These are phyloP conservation scores for Glycine latifolia DNA, from an alignment of 306 rosid species.

Conservation along the genomic window DNA sequence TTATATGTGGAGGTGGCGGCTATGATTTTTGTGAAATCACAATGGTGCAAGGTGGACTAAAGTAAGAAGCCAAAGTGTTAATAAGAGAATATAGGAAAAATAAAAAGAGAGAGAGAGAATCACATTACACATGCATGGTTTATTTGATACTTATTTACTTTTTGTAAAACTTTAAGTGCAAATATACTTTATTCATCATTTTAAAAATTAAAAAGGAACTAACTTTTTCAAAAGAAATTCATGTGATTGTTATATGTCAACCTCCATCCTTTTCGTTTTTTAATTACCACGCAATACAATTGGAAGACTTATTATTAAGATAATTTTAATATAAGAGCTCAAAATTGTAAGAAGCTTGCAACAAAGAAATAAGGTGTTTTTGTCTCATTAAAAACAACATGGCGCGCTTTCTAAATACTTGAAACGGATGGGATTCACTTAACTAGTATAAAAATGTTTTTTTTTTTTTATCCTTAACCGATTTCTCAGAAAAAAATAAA, in stretches of 20 bases:
- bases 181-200: slow-evolving; percentile 46
- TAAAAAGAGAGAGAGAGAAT: slow-evolving; percentile 30
- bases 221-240: slow-evolving; percentile 45
- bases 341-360: neutral
- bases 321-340: neutral
- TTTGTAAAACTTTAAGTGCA: slow-evolving; percentile 32
- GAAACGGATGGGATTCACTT: neutral
- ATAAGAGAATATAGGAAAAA: slow-evolving; percentile 43
- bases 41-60: slow-evolving; percentile 41
- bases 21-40: slow-evolving; percentile 40
- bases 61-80: slow-evolving; percentile 37
- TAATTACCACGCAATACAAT: neutral
- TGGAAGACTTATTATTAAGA: slow-evolving; percentile 16
- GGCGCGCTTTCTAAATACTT: neutral
- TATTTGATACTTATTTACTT: slow-evolving; percentile 27
- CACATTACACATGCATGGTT: slow-evolving; percentile 42
- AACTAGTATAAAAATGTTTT: neutral
- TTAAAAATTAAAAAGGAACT: slow-evolving; percentile 20
- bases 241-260: slow-evolving; percentile 32
- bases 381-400: neutral
- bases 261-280: slow-evolving; percentile 4
- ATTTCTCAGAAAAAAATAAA: too few species aligned
- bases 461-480: too few species aligned
- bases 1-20: slow-evolving; percentile 63
- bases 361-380: neutral